Evolutionary conservation across 148 eudicot species (phyloP).

Genomic region (Agrostemma githago): DNA sequence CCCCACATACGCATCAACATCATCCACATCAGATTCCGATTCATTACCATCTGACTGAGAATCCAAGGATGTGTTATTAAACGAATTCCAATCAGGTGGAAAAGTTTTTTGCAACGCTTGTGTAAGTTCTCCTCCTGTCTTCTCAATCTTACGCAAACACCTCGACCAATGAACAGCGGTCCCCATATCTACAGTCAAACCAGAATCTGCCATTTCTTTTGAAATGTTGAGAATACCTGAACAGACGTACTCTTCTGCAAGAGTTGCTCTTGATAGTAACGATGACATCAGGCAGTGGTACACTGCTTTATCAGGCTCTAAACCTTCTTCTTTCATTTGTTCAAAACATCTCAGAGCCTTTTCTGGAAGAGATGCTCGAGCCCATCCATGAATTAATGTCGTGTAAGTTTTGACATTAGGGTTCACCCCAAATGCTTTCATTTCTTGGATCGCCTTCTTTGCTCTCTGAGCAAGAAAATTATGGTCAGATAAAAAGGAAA

Average conservation of each 20-base stretch:
- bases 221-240: slow-evolving; percentile 58
- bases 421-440: slow-evolving; percentile 73
- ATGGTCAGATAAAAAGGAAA: neutral
- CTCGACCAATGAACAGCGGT: slow-evolving; percentile 98
- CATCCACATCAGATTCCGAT: slow-evolving; percentile 28
- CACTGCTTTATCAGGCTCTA: slow-evolving; percentile 85
- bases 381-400: slow-evolving; percentile 89
- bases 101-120: slow-evolving; percentile 93
- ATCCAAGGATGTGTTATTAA: slow-evolving; percentile 25
- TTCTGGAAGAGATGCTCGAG: slow-evolving; percentile 89
- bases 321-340: slow-evolving; percentile 65
- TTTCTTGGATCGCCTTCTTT: slow-evolving; percentile 59
- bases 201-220: slow-evolving; percentile 69
- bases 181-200: slow-evolving; percentile 82
- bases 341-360: slow-evolving; percentile 77
- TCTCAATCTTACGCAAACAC: slow-evolving; percentile 78
- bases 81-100: slow-evolving; percentile 90
- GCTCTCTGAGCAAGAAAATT: slow-evolving; percentile 50
- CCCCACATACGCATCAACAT: slow-evolving; percentile 28
- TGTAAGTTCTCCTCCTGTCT: slow-evolving; percentile 74
- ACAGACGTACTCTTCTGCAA: slow-evolving; percentile 81
- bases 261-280: slow-evolving; percentile 73
- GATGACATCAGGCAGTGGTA: slow-evolving; percentile 94
- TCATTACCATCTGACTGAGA: slow-evolving; percentile 27
- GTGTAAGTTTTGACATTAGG: slow-evolving; percentile 89